Conservation (phyloP, 2,329 filamentous ascomycete species). For the Metarhizium humberi region DNA sequence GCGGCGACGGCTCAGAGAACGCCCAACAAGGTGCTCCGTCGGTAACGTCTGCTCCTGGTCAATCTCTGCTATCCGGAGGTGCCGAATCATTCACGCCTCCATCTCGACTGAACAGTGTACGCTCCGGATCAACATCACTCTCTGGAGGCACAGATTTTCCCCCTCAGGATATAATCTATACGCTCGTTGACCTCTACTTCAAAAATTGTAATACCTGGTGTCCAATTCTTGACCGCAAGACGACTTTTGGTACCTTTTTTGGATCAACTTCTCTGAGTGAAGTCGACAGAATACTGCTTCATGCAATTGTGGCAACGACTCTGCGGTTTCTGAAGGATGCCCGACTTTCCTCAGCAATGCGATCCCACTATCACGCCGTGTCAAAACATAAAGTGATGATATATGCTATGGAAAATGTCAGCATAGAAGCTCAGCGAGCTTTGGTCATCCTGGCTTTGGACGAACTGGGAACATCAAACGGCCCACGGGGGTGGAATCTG, state of each 20-base stretch:
- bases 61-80: background rate
- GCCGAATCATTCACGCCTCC: conserved; percentile 1
- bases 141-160: conserved; percentile 40
- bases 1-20: conserved; percentile 20
- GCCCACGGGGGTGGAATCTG: conserved; percentile 32
- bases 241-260: conserved; percentile 30
- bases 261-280: conserved; percentile 29
- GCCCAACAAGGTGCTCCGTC: conserved; percentile 6
- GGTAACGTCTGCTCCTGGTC: background rate
- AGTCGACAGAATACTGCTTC: conserved; percentile 29
- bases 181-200: conserved; percentile 52
- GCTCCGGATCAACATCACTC: conserved; percentile 19
- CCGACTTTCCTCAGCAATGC: conserved; percentile 26
- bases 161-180: conserved; percentile 50
- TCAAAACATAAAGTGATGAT: conserved; percentile 30
- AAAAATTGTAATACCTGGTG: conserved; percentile 56
- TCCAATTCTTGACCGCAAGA: conserved; percentile 34
- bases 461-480: conserved; percentile 32
- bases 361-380: conserved; percentile 27
- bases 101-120: conserved; percentile 2
- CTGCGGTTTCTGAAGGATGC: conserved; percentile 31
- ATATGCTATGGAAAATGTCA: conserved; percentile 32
- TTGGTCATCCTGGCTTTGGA: conserved; percentile 32
- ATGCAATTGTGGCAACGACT: conserved; percentile 35
- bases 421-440: conserved; percentile 27